Percentiles rank a stretch among this genome's conserved stretches.
Conservation (phyloP, 2,329 filamentous ascomycete genomes). For the Allantophomopsis lycopodina region DNA sequence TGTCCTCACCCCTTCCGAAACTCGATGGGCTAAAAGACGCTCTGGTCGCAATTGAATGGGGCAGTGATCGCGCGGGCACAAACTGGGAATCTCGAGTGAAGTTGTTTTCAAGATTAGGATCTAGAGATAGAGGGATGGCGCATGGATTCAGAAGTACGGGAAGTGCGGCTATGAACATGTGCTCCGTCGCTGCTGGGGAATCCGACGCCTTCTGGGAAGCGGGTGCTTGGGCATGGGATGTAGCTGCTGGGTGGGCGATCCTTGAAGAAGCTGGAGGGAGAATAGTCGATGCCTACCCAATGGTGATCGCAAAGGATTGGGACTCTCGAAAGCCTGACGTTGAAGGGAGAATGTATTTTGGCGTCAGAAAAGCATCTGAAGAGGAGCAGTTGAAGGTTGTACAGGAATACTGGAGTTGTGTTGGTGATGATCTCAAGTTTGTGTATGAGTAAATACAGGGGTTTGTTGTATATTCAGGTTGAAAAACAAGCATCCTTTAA, state of each 20-base stretch:
- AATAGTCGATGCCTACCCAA: background rate
- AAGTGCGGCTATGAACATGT: background rate
- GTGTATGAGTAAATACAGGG: too few species aligned
- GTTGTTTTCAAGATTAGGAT: conserved; percentile 32
- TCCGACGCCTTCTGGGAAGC: background rate
- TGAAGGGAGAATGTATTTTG: too few species aligned
- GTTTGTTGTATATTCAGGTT: too few species aligned
- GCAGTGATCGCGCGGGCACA: conserved; percentile 37
- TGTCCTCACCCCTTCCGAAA: conserved; percentile 24
- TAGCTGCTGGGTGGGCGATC: background rate
- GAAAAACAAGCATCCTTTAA: too few species aligned
- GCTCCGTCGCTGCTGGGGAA: background rate
- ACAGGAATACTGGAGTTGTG: too few species aligned
- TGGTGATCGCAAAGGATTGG: too few species aligned
- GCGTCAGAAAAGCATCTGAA: too few species aligned
- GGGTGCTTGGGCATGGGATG: background rate
- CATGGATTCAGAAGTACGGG: background rate
- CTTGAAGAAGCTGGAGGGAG: background rate
- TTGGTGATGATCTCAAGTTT: too few species aligned
- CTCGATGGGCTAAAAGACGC: conserved; percentile 33
- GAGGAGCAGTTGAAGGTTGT: too few species aligned
- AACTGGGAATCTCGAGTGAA: conserved; percentile 41
- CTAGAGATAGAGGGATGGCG: background rate
- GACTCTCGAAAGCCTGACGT: too few species aligned
- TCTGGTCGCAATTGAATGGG: conserved; percentile 47